Conservation (phyloP, 108 stramenopile genomes). For the Poteriospumella lacustris region DNA sequence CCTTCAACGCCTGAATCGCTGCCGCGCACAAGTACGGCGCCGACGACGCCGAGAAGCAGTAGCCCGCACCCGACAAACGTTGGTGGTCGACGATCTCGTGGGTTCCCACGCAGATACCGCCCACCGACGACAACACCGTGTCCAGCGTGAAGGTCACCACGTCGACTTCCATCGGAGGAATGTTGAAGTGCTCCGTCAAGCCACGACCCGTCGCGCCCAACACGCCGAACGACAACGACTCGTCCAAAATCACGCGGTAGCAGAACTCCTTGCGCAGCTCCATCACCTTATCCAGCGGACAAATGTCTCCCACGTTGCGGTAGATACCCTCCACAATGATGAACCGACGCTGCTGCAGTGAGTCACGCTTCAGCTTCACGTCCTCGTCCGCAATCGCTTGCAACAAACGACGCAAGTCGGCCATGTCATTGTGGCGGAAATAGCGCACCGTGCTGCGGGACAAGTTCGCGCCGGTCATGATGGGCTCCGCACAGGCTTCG, state of each 20-base stretch:
- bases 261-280: constrained; percentile 77
- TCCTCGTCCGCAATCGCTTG: constrained; percentile 68
- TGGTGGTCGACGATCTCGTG: constrained; percentile 97
- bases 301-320: constrained; percentile 83
- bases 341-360: constrained; percentile 86
- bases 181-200: constrained; percentile 48
- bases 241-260: constrained; percentile 91
- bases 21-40: constrained; percentile 89
- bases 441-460: constrained; percentile 77
- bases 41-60: constrained; percentile 92
- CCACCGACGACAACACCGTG: constrained; percentile 82
- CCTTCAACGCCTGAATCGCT: constrained; percentile 56
- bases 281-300: constrained; percentile 77
- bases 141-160: constrained; percentile 82
- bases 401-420: constrained; percentile 83
- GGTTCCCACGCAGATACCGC: constrained; percentile 89
- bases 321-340: constrained; percentile 94
- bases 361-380: constrained; percentile 57
- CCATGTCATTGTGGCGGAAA: constrained; percentile 94
- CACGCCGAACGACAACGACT: constrained; percentile 81
- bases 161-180: constrained; percentile 75
- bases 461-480: constrained; percentile 79
- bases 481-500: constrained; percentile 78
- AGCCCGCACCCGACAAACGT: constrained; percentile 90
- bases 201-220: constrained; percentile 81